These are phyloP conservation scores for Lycium ferocissimum DNA, from an alignment of 257 asterid genomes.

Conservation along the genomic window DNA sequence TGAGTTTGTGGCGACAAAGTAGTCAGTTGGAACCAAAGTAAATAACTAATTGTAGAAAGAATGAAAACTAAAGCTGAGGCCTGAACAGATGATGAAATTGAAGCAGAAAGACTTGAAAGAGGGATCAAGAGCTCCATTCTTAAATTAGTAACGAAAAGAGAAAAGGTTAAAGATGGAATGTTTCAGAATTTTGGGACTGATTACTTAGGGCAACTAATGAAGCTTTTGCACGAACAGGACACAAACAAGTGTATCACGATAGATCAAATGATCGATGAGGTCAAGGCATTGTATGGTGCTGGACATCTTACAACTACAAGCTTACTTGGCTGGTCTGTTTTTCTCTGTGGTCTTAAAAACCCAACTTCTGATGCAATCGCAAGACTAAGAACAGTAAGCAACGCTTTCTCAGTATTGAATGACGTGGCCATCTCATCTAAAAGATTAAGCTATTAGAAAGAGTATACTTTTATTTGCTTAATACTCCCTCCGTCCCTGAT, in stretches of 20 bases:
- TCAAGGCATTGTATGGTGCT: constrained; percentile 52
- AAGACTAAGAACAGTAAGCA: constrained; percentile 54
- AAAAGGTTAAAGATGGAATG: constrained; percentile 30
- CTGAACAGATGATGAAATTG: constrained; percentile 54
- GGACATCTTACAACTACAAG: constrained; percentile 57
- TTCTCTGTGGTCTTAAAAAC: constrained; percentile 46
- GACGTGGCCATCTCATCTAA: background rate
- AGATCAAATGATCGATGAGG: constrained; percentile 60
- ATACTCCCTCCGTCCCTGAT: no score
- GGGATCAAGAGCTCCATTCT: constrained; percentile 54
- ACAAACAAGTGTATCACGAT: constrained; percentile 49
- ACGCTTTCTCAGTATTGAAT: background rate
- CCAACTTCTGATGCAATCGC: constrained; percentile 59
- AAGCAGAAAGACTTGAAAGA: constrained; percentile 58
- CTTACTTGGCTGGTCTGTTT: constrained; percentile 58
- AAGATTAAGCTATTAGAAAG: background rate
- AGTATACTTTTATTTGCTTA: background rate
- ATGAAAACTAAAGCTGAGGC: no score
- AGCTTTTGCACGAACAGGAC: constrained; percentile 42
- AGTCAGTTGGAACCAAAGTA: no score
- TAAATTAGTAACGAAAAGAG: constrained; percentile 54
- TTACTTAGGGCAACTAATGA: constrained; percentile 60
- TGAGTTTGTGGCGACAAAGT: no score
- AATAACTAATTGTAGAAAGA: no score
- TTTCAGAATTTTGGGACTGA: constrained; percentile 45